phyloP scores from a whole-genome alignment of 768 basidiomycete species.

The Phallus indusiatus region DNA sequence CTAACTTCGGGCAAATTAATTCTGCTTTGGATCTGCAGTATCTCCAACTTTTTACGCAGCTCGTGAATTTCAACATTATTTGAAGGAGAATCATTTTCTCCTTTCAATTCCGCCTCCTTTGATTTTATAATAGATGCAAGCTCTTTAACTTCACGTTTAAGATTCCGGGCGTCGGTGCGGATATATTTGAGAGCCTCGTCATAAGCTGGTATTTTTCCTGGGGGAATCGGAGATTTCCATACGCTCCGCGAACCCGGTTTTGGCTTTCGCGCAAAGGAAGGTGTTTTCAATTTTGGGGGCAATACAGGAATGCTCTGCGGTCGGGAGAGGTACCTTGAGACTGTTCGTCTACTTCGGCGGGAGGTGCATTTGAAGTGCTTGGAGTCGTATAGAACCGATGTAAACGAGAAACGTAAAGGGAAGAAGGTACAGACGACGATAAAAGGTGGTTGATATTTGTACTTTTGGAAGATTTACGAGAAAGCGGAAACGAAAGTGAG shows the following conservation, averaged over 20 bases:
- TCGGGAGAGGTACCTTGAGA: neutral
- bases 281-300: neutral
- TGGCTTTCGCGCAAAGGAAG: neutral
- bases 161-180: slow-evolving; percentile 42
- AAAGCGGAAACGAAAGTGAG: neutral
- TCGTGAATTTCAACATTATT: slow-evolving; percentile 10
- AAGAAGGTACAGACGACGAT: too few relatives aligned
- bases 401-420: neutral
- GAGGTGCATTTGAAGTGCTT: neutral
- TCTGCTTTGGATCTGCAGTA: slow-evolving; percentile 71
- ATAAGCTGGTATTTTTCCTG: slow-evolving; percentile 65
- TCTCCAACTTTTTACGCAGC: slow-evolving; percentile 39
- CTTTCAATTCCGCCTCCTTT: neutral
- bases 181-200: slow-evolving; percentile 77
- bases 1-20: slow-evolving; percentile 77
- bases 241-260: neutral
- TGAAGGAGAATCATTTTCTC: neutral
- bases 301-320: neutral
- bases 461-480: neutral
- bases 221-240: slow-evolving; percentile 56
- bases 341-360: neutral
- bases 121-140: neutral
- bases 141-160: slow-evolving; percentile 24
- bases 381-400: neutral
- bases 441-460: too few relatives aligned